These are phyloP conservation scores for Spathaspora arborariae DNA, from an alignment of 805 yeast species.

Conservation along the genomic window DNA sequence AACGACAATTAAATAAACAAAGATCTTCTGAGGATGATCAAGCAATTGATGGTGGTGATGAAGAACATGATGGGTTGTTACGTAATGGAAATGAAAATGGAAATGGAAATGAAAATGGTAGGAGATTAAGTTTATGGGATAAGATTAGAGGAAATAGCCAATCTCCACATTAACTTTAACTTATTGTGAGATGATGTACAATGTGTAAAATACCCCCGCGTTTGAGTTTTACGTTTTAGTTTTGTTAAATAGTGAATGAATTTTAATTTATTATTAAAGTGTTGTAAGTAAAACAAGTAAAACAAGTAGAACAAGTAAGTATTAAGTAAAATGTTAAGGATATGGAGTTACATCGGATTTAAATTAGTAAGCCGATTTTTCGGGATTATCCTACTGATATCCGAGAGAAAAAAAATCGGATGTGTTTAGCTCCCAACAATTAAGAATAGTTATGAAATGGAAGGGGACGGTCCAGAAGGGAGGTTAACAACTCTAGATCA, in stretches of 20 bases:
- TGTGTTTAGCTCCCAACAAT: too few relatives aligned
- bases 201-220: not conserved
- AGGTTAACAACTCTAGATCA: too few relatives aligned
- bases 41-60: not conserved
- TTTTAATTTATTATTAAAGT: not conserved
- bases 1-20: not conserved
- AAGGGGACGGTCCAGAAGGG: too few relatives aligned
- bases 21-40: not conserved
- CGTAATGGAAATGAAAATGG: slow-evolving; percentile 3
- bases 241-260: not conserved
- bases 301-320: not conserved
- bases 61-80: not conserved
- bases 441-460: too few relatives aligned
- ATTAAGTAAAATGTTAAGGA: too few relatives aligned
- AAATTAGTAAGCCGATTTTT: too few relatives aligned
- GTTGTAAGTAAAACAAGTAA: too few relatives aligned
- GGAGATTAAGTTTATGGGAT: slow-evolving; percentile 9
- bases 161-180: not conserved
- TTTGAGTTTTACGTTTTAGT: not conserved
- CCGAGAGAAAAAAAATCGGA: too few relatives aligned
- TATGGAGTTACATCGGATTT: not conserved
- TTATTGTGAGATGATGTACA: not conserved
- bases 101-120: too few relatives aligned
- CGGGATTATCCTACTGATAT: too few relatives aligned
- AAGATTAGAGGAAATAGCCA: slow-evolving; percentile 3